Evolutionary conservation across 225 moss, liverwort and hornwort species (phyloP), one percentile per base, ranked within the genome.

Genomic region (Marchantia polymorpha): DNA sequence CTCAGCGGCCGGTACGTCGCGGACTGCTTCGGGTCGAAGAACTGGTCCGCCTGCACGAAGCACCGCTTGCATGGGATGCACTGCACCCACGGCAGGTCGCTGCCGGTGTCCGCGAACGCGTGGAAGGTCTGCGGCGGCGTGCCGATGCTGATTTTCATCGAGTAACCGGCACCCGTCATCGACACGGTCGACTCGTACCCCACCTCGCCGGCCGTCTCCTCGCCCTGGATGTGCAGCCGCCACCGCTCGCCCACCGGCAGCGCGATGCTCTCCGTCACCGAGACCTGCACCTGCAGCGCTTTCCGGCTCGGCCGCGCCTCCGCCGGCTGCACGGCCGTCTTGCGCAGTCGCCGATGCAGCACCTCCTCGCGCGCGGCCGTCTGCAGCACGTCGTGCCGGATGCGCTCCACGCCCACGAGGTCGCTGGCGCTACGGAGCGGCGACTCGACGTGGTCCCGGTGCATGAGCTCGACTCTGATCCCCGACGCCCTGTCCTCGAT

Each of bases 51-150:
- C 61, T 77, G 83, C 69, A 69, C 7, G 26, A 79, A 79, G 75
- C 80, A 83, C 12, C n/a, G 19, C 22, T 30, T 30, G 61, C 83
- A 83, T 6, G 74, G 64, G 15, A 26, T 71, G 80, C 79, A 80
- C 53, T 83, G 83, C 10, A 83, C 29, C 83, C 83, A 83, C 22
- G 71, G 60, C 6, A 83, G 65, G 49, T 83, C 79, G 47, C 77
- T 78, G 52, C 83, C 83, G 6, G 83, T 83, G 60, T 83, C 83
- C 10, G 80, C 83, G 22, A 83, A 50, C 3, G 76, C 83, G 12
- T 67, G 66, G 76, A 83, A 83, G 10, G 66, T 83, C 64, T 75
- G 79, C 3, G 80, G 17, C 3, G 83, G 83, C 69, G 79, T 69
- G 13, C 83, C 83, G 15, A 83, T 30, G 25, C 56, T 58, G 8